Evolutionary conservation across 2,329 filamentous ascomycete species (phyloP).

Genomic region (Alternaria ventricosa): DNA sequence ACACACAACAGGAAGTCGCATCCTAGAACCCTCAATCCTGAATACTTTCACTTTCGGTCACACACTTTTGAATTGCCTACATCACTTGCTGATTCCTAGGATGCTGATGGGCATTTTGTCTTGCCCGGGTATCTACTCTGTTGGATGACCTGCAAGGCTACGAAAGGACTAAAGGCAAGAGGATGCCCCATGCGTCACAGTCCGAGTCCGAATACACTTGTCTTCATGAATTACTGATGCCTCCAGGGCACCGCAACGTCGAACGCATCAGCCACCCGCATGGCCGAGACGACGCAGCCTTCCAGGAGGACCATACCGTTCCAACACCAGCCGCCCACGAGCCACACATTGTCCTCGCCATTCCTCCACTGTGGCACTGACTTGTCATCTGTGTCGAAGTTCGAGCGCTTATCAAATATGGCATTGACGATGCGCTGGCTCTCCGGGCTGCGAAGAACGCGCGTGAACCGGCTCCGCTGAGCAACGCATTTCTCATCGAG

Average conservation of each 20-base stretch:
- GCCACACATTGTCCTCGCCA: constrained; percentile 61
- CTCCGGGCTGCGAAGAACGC: constrained; percentile 59
- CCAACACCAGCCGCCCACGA: constrained; percentile 69
- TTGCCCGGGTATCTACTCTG: not conserved
- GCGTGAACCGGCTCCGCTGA: constrained; percentile 58
- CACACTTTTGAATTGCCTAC: not conserved
- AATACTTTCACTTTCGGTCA: not conserved
- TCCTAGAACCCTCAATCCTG: not conserved
- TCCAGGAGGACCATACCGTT: constrained; percentile 69
- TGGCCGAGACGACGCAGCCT: constrained; percentile 66
- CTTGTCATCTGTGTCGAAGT: constrained; percentile 22
- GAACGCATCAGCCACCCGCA: constrained; percentile 61
- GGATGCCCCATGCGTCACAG: not conserved
- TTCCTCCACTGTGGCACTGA: constrained; percentile 55
- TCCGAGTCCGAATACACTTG: no score
- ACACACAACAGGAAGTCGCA: not conserved
- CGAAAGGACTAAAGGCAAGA: not conserved
- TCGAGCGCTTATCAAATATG: constrained; percentile 48
- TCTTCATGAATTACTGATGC: not conserved
- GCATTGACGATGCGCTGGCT: constrained; percentile 58
- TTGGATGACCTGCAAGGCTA: not conserved
- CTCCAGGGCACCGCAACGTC: constrained; percentile 53
- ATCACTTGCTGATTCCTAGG: not conserved
- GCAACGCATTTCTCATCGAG: constrained; percentile 52
- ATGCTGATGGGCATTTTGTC: not conserved